Evolutionary conservation across 1,139 yeast species (phyloP), one percentile per base, ranked within the genome.

Genomic region (Taphrina flavorubra): DNA sequence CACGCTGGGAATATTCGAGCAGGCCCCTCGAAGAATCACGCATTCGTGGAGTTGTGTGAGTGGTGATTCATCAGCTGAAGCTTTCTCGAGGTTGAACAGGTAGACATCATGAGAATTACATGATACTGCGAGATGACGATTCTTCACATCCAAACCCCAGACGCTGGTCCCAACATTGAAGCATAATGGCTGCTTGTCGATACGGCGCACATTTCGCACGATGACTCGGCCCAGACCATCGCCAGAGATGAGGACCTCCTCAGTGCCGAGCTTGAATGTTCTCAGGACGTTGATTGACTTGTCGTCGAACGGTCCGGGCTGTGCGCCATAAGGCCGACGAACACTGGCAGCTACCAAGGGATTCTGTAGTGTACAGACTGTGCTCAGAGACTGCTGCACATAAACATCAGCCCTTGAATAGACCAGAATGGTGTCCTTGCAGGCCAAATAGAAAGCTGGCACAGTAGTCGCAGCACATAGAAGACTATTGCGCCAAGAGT

Each of bases 101-200:
- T 47, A 63, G 44, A 53, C 61, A 14, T 42, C 40, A 53, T 63
- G 68, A 14, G 61, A 25, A 34, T 63, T 63, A 13, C 59, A 51
- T 14, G 62, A 56, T 20, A 53, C 53, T 6, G 61, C 61, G 39
- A 63, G 61, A n/a, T 39, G 51, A 14, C 61, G n/a, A 2, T 51
- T 3, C 25, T 42, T 66, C 10, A 63, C 51, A 25, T 49, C 61
- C 42, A 63, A 20, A 11, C 68, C 68, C 68, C 68, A 63, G 11
- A 46, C 55, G 31, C 68, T 63, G 20, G 40, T 53, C 13, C 40
- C 60, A 14, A 60, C 55, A 42, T 63, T 53, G 44, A 63, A 25
- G 31, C 51, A 39, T 18, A 63, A 40, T 8, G 68, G 62, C 2
- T 25, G 16, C 8, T 44, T 44, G 14, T 47, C 51, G 13, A 63